Conservation (phyloP, 768 basidiomycete genomes). For the Terana coerulea region DNA sequence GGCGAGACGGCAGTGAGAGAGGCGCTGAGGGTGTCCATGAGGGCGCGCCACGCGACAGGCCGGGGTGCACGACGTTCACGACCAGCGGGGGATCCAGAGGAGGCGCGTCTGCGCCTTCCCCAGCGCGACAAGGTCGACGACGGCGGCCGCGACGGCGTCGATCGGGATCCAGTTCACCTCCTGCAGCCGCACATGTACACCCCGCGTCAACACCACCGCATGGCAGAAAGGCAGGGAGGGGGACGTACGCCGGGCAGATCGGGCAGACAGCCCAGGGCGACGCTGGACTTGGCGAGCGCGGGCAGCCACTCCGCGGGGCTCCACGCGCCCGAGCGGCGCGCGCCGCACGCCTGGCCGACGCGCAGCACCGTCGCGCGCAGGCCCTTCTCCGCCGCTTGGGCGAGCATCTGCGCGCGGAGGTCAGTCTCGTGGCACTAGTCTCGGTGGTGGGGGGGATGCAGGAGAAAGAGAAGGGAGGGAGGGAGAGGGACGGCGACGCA, state of each 20-base stretch:
- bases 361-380: constrained; percentile 15
- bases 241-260: constrained; percentile 11
- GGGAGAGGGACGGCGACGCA: constrained; percentile 11
- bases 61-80: constrained; percentile 18
- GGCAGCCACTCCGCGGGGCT: constrained; percentile 29
- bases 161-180: constrained; percentile 13
- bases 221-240: neutral
- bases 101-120: constrained; percentile 8
- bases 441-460: neutral
- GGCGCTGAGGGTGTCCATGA: neutral
- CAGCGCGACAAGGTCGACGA: constrained; percentile 5
- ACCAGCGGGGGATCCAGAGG: constrained; percentile 19
- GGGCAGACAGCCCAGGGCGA: constrained; percentile 11
- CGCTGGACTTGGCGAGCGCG: constrained; percentile 16
- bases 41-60: constrained; percentile 7
- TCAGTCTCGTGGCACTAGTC: neutral
- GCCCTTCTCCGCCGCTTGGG: constrained; percentile 4
- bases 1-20: neutral
- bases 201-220: no score
- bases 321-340: constrained; percentile 22
- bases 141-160: constrained; percentile 2
- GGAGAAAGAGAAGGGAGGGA: neutral
- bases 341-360: constrained; percentile 27
- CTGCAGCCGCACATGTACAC: neutral
- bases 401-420: constrained; percentile 9